A percentile compares a stretch with the other conserved stretches of the same genome.
These are phyloP conservation scores for Acer negundo DNA, from an alignment of 345 rosid species.

Conservation along the genomic window DNA sequence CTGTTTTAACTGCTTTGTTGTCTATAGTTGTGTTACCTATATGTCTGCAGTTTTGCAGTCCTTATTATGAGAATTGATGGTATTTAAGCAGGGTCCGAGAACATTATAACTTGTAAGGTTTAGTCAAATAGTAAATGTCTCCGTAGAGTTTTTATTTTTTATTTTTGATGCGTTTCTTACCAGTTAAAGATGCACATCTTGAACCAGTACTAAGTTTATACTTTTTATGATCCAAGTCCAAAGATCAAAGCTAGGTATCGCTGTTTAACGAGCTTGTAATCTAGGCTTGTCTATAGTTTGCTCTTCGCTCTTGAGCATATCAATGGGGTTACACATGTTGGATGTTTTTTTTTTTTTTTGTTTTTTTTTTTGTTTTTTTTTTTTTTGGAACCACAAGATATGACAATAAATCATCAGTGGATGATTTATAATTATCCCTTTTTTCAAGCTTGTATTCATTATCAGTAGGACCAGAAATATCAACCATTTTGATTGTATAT, in stretches of 20 bases:
- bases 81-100: constrained; percentile 1
- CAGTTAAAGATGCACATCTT: not conserved
- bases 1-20: not conserved
- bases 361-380: too few species aligned
- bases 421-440: not conserved
- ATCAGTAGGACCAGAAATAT: not conserved
- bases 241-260: not conserved
- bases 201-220: not conserved
- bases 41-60: not conserved
- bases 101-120: not conserved
- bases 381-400: not conserved
- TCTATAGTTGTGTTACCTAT: not conserved
- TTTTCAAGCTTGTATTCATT: too few species aligned
- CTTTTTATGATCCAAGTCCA: not conserved
- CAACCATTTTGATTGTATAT: not conserved
- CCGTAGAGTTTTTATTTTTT: not conserved
- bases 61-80: not conserved
- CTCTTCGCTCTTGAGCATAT: not conserved
- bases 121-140: not conserved
- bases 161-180: constrained; percentile 6
- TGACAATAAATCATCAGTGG: not conserved
- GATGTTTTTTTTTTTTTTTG: not conserved
- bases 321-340: not conserved
- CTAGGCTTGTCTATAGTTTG: not conserved
- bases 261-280: not conserved